Conservation (phyloP, 108 stramenopile genomes). For the Cylindrotheca fusiformis region DNA sequence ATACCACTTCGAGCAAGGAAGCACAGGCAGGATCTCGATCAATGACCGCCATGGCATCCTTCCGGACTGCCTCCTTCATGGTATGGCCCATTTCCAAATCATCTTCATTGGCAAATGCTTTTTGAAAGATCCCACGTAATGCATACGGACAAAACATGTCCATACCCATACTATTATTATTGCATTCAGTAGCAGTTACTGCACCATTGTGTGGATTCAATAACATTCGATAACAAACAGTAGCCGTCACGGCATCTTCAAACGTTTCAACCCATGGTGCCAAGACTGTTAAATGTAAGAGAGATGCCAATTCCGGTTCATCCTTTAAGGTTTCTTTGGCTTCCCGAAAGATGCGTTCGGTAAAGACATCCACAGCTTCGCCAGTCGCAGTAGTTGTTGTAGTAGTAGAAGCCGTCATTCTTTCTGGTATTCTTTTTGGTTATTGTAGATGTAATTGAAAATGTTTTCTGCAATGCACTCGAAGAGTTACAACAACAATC, state of each 20-base stretch:
- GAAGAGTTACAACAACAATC: no score
- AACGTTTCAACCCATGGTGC: conserved; percentile 27
- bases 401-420: no score
- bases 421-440: no score
- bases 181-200: not conserved
- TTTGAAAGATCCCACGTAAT: conserved; percentile 31
- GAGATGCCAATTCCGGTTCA: conserved; percentile 36
- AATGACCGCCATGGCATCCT: conserved; percentile 54
- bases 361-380: conserved; percentile 4
- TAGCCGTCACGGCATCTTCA: conserved; percentile 39
- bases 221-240: conserved; percentile 32
- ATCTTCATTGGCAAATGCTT: conserved; percentile 21
- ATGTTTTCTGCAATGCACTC: no score
- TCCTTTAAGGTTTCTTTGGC: conserved; percentile 22
- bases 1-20: conserved; percentile 54
- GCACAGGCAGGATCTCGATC: conserved; percentile 68
- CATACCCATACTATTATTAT: not conserved
- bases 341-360: conserved; percentile 14
- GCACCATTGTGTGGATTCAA: no score
- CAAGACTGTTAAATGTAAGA: conserved; percentile 33
- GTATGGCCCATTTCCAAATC: conserved; percentile 53
- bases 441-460: no score
- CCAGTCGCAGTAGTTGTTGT: no score
- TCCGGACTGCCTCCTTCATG: conserved; percentile 57
- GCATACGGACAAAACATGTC: conserved; percentile 44